Base-by-base conservation (phyloP, 2,329 filamentous ascomycete species). In the Aspergillus pseudotamarii region DNA sequence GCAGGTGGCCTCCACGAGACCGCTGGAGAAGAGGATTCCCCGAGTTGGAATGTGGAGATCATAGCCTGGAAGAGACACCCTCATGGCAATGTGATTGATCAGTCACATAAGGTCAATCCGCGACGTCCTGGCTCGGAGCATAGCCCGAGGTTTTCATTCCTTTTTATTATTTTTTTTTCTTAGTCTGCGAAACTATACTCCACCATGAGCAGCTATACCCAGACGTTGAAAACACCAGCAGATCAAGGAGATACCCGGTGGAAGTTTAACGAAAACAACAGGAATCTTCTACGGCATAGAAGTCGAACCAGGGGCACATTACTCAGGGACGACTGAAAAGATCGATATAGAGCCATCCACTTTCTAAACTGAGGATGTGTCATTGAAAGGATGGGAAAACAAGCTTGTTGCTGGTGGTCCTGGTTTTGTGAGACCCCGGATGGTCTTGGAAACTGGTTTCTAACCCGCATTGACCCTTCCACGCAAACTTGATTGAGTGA, bases 31-130 rank as follows among this genome's bases (percentile, higher is more conserved):
- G 59, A 61, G 58, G 41, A 60, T 51, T 26, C 61, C 68, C 21
- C 66, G 65, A 61, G 61, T 64, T 30, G 75, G 74, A 34, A 66
- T 72, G 54, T 77, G 74, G 75, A 75, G 64, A 60, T 63, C 59
- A 65, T 57, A 64, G 51, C 38, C 60, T 59, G 58, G 67, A 62
- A 45, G 8, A 19, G n/a, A n/a, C 10, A 10, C 19, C 41, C 23
- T 32, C 11, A 34, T 9, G 53, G 34, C 28, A n/a, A 32, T 51
- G 26, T 34, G 36, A 59, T 34, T 14, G 48, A 51, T 32, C 48
- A 51, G 48, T 51, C 28, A 51, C 16, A 34, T 51, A 16, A 16
- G 10, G 26, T 19, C 46, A 16, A 30, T 26, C 16, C n/a, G 23
- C 14, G 46, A 50, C 21, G 9, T n/a, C 28, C 9, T 32, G 19